Conservation (phyloP, 73 alveolate genomes). For the Paramecium caudatum region DNA sequence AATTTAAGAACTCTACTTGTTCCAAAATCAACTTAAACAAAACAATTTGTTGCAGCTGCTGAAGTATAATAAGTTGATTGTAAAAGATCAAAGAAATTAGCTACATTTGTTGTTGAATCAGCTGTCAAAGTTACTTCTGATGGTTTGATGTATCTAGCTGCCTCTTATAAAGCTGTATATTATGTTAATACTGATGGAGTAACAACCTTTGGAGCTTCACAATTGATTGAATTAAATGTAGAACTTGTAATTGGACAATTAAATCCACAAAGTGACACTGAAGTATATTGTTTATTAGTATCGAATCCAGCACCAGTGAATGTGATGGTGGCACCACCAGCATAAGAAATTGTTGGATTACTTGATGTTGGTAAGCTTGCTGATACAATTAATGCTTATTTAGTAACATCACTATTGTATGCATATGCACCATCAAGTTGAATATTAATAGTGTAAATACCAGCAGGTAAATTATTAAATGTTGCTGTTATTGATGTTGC, state of each 20-base stretch:
- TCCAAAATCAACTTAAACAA: background rate
- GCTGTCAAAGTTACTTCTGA: constrained; percentile 13
- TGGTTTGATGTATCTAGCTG: background rate
- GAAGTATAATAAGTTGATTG: constrained; percentile 39
- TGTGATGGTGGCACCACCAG: constrained; percentile 46
- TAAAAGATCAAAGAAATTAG: background rate
- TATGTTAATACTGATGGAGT: background rate
- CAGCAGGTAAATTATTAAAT: constrained; percentile 87
- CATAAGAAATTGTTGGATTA: constrained; percentile 33
- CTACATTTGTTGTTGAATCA: background rate
- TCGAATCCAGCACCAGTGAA: constrained; percentile 67
- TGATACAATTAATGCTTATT: constrained; percentile 31
- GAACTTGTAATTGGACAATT: constrained; percentile 7
- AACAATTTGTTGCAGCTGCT: constrained; percentile 35
- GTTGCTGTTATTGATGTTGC: constrained; percentile 84
- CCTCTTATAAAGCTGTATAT: constrained; percentile 24
- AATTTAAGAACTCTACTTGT: constrained; percentile 2
- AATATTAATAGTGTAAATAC: constrained; percentile 83
- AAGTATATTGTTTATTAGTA: background rate
- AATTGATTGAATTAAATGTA: background rate
- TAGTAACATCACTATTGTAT: background rate
- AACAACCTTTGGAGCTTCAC: constrained; percentile 29
- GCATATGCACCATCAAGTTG: constrained; percentile 80
- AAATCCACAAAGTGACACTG: constrained; percentile 48
- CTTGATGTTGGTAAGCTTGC: background rate